Conservation (phyloP, 306 rosid genomes). For the Gleditsia sinensis region DNA sequence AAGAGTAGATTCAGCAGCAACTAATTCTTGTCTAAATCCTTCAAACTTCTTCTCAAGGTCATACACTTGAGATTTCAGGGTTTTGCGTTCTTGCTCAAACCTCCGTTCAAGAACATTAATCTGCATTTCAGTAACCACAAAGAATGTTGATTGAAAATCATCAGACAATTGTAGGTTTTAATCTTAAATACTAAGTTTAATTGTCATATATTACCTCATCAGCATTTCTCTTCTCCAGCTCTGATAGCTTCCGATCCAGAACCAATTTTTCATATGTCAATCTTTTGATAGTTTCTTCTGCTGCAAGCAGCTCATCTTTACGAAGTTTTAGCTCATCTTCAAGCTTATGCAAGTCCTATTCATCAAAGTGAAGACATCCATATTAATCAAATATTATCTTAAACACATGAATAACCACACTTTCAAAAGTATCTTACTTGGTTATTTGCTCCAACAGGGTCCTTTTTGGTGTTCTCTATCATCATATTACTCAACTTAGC, state of each 20-base stretch:
- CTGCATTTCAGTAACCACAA: slow-evolving; percentile 58
- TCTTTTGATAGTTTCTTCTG: slow-evolving; percentile 68
- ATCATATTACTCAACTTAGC: slow-evolving; percentile 58
- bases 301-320: slow-evolving; percentile 57
- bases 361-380: slow-evolving; percentile 12
- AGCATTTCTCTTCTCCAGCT: slow-evolving; percentile 60
- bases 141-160: slow-evolving; percentile 14
- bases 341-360: slow-evolving; percentile 60
- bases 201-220: slow-evolving; percentile 60
- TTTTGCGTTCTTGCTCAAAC: slow-evolving; percentile 64
- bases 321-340: slow-evolving; percentile 71
- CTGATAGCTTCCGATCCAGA: slow-evolving; percentile 59
- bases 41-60: slow-evolving; percentile 74
- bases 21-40: slow-evolving; percentile 55
- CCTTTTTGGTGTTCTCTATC: slow-evolving; percentile 56
- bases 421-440: slow-evolving; percentile 50
- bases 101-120: slow-evolving; percentile 50
- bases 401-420: slow-evolving; percentile 27
- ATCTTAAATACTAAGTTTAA: slow-evolving; percentile 24
- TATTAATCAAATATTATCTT: not conserved
- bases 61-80: slow-evolving; percentile 50
- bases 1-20: slow-evolving; percentile 60
- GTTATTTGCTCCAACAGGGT: slow-evolving; percentile 52
- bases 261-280: slow-evolving; percentile 58
- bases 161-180: slow-evolving; percentile 23